Evolutionary conservation across 163 green algal genomes (phyloP).

Genomic region (Trebouxiophyceae sp.): DNA sequence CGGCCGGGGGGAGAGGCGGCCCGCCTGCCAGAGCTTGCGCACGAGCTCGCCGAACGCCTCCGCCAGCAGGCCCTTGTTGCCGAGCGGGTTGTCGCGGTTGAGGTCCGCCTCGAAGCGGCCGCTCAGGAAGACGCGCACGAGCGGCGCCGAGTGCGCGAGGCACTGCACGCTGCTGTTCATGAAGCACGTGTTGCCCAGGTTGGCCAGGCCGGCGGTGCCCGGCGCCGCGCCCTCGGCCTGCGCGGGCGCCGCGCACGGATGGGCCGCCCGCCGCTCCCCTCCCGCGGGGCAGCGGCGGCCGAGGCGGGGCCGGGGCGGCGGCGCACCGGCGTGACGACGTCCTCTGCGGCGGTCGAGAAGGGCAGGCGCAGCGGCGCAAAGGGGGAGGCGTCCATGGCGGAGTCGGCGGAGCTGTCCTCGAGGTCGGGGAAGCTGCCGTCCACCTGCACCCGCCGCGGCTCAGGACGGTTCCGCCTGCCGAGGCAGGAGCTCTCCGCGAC

Average conservation of each 20-base stretch:
- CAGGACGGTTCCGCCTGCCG: background rate
- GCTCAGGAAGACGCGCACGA: slow-evolving; percentile 52
- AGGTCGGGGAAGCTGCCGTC: background rate
- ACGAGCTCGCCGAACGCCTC: slow-evolving; percentile 79
- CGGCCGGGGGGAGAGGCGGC: no score
- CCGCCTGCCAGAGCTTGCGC: slow-evolving; percentile 72
- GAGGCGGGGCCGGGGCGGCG: no score
- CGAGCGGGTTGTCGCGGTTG: slow-evolving; percentile 83
- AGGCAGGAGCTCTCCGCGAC: background rate
- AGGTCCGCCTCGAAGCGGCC: slow-evolving; percentile 59
- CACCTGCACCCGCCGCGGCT: background rate
- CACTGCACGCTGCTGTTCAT: slow-evolving; percentile 88
- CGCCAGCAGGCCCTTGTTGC: slow-evolving; percentile 85
- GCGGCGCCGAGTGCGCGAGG: slow-evolving; percentile 58
- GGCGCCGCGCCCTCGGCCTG: slow-evolving; percentile 20
- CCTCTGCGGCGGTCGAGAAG: background rate
- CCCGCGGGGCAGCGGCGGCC: no score
- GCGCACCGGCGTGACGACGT: background rate
- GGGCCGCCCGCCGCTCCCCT: background rate
- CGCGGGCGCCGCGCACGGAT: background rate
- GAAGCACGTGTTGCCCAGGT: slow-evolving; percentile 98
- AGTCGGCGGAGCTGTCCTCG: no score
- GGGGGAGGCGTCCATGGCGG: no score
- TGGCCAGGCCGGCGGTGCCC: slow-evolving; percentile 73
- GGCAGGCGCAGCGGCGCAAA: no score